Evolutionary conservation across 331 rosid species (phyloP), one percentile per base, ranked within the genome.

Genomic region (Malus hybrid): DNA sequence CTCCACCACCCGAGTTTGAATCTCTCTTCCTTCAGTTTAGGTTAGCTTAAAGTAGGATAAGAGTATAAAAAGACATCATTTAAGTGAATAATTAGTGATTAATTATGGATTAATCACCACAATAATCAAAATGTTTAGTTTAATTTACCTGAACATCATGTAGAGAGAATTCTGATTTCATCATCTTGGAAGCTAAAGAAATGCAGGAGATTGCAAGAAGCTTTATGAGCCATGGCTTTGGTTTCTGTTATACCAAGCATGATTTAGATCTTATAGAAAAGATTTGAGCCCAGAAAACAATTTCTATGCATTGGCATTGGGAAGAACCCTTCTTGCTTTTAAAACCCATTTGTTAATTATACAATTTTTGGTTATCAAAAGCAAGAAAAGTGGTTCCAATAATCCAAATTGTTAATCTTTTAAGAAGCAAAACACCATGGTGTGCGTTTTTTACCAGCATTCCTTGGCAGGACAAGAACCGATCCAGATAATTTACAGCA

Each of bases 151-250:
- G 93, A 27, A 86, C 82, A 80, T 86, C 87, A 69, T 66, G 28
- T 64, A 81, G 72, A 55, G 88, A 86, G 73, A 77, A 82, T 60
- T 90, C 93, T 34, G 86, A 76, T 84, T 89, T 78, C 82, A 77
- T 81, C 98, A 94, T 94, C 86, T 94, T 94, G 31, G 89, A 87
- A 71, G 97, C 97, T 16, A 94, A 79, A 67, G 97, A 90, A 77
- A 89, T 84, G 74, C 99, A 92, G 32, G 96, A 77, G 22, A 92
- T 69, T 46, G 97, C 95, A 80, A 94, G 85, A 18, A 94, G 96
- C 86, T 87, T 83, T 60, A 87, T 73, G 57, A 91, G 76, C 99
- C 99, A 94, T 79, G 93, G 92, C 83, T 94, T 87, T 64, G 89
- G 90, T 71, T 91, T 77, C 97, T 94, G 88, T 64, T 65, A 74